These are phyloP conservation scores for Saccharomyces hybrid DNA, from an alignment of 1,139 yeast species.

Conservation along the genomic window DNA sequence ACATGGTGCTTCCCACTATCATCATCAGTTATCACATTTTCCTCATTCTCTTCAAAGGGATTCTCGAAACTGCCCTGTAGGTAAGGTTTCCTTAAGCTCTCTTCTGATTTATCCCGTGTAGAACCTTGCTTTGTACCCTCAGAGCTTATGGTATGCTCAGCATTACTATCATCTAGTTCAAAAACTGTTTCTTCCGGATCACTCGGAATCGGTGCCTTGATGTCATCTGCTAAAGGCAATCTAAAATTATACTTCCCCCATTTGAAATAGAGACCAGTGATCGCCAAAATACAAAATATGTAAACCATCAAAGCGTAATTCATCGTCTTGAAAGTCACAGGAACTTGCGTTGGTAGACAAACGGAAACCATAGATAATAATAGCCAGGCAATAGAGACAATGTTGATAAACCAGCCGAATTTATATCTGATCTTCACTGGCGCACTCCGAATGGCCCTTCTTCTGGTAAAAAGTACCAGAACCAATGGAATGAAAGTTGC, in stretches of 20 bases:
- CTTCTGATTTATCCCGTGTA: not conserved
- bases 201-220: not conserved
- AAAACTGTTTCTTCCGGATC: not conserved
- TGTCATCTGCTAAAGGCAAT: constrained; percentile 52
- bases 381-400: constrained; percentile 55
- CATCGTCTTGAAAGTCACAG: constrained; percentile 56
- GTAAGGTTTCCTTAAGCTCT: not conserved
- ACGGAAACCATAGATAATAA: constrained; percentile 52
- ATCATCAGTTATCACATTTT: constrained; percentile 1
- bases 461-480: constrained; percentile 51
- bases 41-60: not conserved
- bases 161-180: not conserved
- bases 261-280: constrained; percentile 43
- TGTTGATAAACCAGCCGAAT: constrained; percentile 59
- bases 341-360: constrained; percentile 68
- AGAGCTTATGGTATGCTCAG: not conserved
- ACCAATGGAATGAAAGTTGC: constrained; percentile 74
- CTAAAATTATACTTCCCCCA: constrained; percentile 59
- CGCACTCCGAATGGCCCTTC: constrained; percentile 61
- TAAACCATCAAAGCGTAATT: constrained; percentile 68
- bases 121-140: not conserved
- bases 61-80: not conserved
- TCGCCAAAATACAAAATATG: constrained; percentile 40
- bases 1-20: not conserved
- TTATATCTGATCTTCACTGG: constrained; percentile 55